Conservation (phyloP, 202 grass and related monocot species). For the Eragrostis tef region DNA sequence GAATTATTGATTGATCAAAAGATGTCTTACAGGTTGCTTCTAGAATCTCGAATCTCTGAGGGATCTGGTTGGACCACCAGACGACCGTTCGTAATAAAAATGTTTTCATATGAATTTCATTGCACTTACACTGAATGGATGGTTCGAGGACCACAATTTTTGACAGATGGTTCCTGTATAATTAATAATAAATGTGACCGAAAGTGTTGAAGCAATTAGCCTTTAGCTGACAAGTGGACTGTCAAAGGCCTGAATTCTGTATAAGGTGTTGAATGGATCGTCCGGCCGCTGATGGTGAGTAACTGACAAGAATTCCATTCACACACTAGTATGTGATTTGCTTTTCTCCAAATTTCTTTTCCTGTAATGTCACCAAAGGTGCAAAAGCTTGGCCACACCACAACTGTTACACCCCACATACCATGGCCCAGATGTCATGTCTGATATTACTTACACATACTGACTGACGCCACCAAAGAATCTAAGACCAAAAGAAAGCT, state of each 20-base stretch:
- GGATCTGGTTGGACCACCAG: neutral
- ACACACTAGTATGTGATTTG: neutral
- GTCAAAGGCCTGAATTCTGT: neutral
- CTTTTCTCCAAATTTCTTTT: neutral
- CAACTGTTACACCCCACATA: no score
- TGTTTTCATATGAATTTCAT: neutral
- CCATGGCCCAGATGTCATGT: neutral
- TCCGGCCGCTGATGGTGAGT: neutral
- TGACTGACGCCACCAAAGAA: neutral
- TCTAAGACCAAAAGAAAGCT: neutral
- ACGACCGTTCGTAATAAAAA: no score
- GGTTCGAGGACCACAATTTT: neutral
- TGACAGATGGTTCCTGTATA: no score
- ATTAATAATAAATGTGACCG: neutral
- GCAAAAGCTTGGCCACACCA: neutral
- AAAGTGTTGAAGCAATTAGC: neutral
- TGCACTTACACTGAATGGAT: neutral
- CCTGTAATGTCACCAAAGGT: neutral
- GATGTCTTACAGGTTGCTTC: constrained; percentile 8
- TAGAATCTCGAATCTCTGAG: neutral
- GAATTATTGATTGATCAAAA: constrained; percentile 16
- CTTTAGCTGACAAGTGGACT: neutral
- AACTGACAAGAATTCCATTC: neutral
- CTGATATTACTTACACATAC: neutral
- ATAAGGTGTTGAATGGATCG: neutral